A percentile compares a stretch with the other conserved stretches of the same genome.
phyloP scores from a whole-genome alignment of 129 eudicot genomes.

The Saposhnikovia divaricata region DNA sequence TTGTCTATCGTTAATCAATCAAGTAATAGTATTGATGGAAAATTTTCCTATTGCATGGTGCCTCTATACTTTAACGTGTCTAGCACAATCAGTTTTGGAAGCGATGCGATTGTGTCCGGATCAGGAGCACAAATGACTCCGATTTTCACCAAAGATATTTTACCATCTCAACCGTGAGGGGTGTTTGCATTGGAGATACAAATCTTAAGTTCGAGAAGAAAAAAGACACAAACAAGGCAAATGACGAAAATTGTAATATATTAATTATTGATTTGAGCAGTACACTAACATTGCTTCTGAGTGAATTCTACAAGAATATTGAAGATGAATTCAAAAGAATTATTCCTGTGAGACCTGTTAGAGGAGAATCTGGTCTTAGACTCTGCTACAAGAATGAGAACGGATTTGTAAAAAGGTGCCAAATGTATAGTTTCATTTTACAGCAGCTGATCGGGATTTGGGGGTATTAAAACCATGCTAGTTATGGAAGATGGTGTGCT shows the following conservation, averaged over 20 bases:
- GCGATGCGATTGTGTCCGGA: too few relatives aligned
- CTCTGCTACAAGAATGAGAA: not conserved
- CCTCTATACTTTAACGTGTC: slow-evolving; percentile 11
- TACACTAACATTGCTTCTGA: too few relatives aligned
- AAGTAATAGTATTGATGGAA: slow-evolving; percentile 17
- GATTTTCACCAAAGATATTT: not conserved
- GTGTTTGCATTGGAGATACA: slow-evolving; percentile 26
- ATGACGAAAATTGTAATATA: not conserved
- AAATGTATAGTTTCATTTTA: not conserved
- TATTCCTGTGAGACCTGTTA: not conserved
- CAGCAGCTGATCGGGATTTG: not conserved
- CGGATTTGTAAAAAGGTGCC: not conserved
- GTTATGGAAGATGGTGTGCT: not conserved
- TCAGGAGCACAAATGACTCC: too few relatives aligned
- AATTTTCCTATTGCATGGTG: slow-evolving; percentile 59
- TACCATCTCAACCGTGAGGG: slow-evolving; percentile 38
- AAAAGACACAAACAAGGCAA: not conserved
- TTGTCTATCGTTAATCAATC: slow-evolving; percentile 8
- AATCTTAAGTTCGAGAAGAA: not conserved
- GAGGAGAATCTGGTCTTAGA: not conserved
- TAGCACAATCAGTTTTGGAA: slow-evolving; percentile 19
- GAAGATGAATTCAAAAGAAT: not conserved
- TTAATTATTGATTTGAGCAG: too few relatives aligned
- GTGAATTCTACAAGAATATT: not conserved
- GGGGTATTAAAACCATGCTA: not conserved